These are phyloP conservation scores for Paramecium bursaria DNA, from an alignment of 73 alveolate genomes.

Conservation along the genomic window DNA sequence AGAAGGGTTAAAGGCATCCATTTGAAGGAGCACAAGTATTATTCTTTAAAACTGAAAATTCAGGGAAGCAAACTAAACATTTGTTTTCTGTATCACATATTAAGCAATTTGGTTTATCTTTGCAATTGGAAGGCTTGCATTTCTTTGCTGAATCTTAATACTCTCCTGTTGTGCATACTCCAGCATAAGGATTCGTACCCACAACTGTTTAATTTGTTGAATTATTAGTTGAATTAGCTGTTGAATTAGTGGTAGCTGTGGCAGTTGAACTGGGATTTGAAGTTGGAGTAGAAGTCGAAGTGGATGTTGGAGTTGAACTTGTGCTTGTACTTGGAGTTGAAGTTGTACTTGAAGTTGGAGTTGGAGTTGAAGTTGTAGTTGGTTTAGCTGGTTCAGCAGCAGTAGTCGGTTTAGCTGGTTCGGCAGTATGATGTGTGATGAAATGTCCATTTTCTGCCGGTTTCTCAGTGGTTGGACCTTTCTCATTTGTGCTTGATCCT, in stretches of 20 bases:
- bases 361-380: background rate
- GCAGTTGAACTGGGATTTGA: background rate
- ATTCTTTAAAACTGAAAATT: background rate
- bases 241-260: background rate
- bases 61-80: constrained; percentile 10
- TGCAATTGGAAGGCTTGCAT: constrained; percentile 3
- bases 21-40: constrained; percentile 19
- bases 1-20: constrained; percentile 29
- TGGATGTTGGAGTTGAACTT: too few species aligned
- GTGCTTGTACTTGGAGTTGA: background rate
- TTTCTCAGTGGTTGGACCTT: background rate
- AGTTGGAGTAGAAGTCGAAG: too few species aligned
- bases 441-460: too few species aligned
- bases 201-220: background rate
- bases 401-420: background rate
- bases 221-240: background rate
- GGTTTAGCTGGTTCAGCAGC: constrained; percentile 17
- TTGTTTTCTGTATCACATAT: constrained; percentile 35
- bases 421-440: background rate
- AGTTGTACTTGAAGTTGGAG: background rate
- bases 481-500: background rate
- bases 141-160: constrained; percentile 47
- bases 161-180: constrained; percentile 26
- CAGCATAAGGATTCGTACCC: too few species aligned
- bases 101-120: constrained; percentile 1